Conservation (phyloP, 2,329 filamentous ascomycete species). For the Polytolypa hystricis region DNA sequence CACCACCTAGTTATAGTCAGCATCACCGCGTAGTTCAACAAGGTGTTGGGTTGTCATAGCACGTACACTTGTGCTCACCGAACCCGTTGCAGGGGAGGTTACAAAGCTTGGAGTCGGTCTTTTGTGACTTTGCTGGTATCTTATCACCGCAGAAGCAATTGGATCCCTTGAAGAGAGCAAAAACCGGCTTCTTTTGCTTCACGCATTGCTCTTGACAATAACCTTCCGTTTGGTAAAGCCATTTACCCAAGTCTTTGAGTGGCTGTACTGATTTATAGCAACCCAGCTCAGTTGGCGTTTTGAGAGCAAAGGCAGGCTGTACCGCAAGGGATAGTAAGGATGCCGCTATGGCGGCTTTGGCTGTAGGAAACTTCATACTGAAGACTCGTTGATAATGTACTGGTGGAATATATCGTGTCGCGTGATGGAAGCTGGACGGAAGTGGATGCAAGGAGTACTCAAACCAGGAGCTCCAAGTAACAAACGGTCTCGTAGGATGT, state of each 20-base stretch:
- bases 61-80: too few species aligned
- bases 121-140: conserved; percentile 48
- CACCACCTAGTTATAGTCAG: conserved; percentile 42
- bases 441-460: conserved; percentile 1
- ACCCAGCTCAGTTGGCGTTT: conserved; percentile 28
- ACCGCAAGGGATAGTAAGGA: conserved; percentile 11
- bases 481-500: too few species aligned
- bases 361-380: conserved; percentile 21
- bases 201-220: conserved; percentile 45
- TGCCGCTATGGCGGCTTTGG: conserved; percentile 17
- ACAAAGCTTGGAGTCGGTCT: conserved; percentile 42
- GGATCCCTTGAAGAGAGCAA: conserved; percentile 49
- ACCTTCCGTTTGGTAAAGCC: conserved; percentile 43
- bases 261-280: conserved; percentile 42
- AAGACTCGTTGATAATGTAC: conserved; percentile 6
- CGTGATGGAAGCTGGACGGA: neutral
- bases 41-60: too few species aligned
- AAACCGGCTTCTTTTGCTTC: conserved; percentile 42
- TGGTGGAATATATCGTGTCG: neutral
- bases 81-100: too few species aligned
- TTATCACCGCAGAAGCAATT: conserved; percentile 64
- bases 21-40: neutral
- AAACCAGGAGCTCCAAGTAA: too few species aligned
- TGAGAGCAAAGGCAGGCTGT: conserved; percentile 1
- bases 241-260: conserved; percentile 38